A percentile compares a stretch with the other conserved stretches of the same genome.
phyloP scores from a whole-genome alignment of 495 filamentous ascomycete species.

The Tuber indicum region DNA sequence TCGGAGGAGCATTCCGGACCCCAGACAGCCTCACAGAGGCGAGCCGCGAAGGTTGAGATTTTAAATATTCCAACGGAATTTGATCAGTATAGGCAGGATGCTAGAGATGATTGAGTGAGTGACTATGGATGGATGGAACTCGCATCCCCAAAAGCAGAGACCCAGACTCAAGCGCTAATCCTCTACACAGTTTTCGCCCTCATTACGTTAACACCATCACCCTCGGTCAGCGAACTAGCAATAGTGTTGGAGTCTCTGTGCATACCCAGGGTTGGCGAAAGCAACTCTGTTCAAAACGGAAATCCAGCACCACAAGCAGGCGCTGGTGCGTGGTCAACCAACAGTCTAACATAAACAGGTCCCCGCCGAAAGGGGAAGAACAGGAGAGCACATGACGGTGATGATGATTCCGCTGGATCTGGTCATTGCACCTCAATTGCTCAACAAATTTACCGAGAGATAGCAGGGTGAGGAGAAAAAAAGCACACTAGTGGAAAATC shows the following conservation, averaged over 20 bases:
- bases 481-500: background rate
- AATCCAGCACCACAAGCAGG: constrained; percentile 26
- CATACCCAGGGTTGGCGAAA: constrained; percentile 53
- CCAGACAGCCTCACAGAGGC: constrained; percentile 50
- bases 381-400: constrained; percentile 11
- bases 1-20: constrained; percentile 46
- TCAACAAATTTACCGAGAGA: constrained; percentile 3
- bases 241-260: constrained; percentile 50
- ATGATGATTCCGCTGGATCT: background rate
- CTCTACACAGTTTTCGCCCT: constrained; percentile 48
- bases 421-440: background rate
- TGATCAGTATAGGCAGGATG: constrained; percentile 46
- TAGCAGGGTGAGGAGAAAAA: background rate
- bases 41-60: constrained; percentile 26
- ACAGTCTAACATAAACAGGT: constrained; percentile 20
- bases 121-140: constrained; percentile 39
- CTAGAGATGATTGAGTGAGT: constrained; percentile 19
- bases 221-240: constrained; percentile 46
- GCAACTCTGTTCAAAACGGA: constrained; percentile 25
- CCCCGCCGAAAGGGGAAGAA: constrained; percentile 15
- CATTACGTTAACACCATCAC: constrained; percentile 43
- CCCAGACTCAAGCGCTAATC: constrained; percentile 55
- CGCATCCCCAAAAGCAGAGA: constrained; percentile 42
- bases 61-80: background rate
- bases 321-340: constrained; percentile 2